Evolutionary conservation across 108 stramenopile genomes (phyloP), one percentile per base, ranked within the genome.

Genomic region (Mayamaea pseudoterrestris): DNA sequence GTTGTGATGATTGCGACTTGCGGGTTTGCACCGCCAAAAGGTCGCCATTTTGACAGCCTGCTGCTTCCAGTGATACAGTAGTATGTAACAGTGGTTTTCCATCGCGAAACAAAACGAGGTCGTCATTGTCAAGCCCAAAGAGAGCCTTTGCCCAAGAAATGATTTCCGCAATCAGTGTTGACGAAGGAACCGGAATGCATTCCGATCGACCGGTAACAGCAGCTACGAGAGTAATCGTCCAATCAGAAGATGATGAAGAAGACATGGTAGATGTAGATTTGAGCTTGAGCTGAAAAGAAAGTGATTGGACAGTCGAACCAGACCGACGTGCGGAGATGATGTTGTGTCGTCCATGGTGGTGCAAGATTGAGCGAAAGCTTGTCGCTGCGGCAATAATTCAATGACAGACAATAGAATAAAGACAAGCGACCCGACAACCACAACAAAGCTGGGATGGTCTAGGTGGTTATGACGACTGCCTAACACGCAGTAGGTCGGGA

Each of bases 401-500:
- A n/a, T n/a, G n/a, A n/a, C n/a, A n/a, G n/a, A n/a, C n/a, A n/a
- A n/a, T n/a, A n/a, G n/a, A n/a, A n/a, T n/a, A n/a, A n/a, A n/a
- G n/a, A n/a, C n/a, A n/a, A n/a, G n/a, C n/a, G n/a, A n/a, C n/a
- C n/a, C n/a, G n/a, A n/a, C n/a, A n/a, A n/a, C n/a, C n/a, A n/a
- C n/a, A n/a, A n/a, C n/a, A n/a, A n/a, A n/a, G 69, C 71, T 62
- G 60, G 46, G 75, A 71, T 82, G 80, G 80, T 82, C 80, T 82
- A 82, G 80, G 73, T 81, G 80, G 80, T 82, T 77, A 82, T 82
- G 80, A 82, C 80, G 80, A 73, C 73, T 76, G 76, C 62, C 75
- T 82, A 76, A 82, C 80, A 82, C 80, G 65, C 76, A 76, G 70
- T 73, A 82, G 80, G 80, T 78, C 80, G 57, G 46, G 74, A 67